These are phyloP conservation scores for Quambalaria eucalypti DNA, from an alignment of 1,284 basidiomycete species.

Conservation along the genomic window DNA sequence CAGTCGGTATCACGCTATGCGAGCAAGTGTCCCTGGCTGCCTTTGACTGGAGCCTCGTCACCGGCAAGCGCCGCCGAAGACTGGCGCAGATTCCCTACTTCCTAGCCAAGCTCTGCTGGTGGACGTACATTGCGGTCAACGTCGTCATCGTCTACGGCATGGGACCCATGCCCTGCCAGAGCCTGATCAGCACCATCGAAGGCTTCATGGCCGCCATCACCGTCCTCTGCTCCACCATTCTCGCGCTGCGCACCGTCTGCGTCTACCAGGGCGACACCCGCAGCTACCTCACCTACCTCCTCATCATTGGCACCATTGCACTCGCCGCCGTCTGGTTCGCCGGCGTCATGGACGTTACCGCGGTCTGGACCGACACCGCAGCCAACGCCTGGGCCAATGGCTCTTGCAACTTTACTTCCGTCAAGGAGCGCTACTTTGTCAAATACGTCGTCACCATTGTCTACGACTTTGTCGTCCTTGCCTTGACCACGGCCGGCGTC, in stretches of 20 bases:
- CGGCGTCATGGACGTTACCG: neutral
- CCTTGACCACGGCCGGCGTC: conserved; percentile 26
- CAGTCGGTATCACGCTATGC: neutral
- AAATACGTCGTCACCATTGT: conserved; percentile 12
- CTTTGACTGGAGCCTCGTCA: conserved; percentile 8
- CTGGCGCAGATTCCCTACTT: conserved; percentile 10
- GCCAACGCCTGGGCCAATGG: neutral
- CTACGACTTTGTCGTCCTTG: conserved; percentile 12
- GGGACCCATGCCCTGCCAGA: too few relatives aligned
- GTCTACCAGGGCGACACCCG: conserved; percentile 5
- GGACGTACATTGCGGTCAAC: conserved; percentile 2
- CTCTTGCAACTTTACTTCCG: conserved; percentile 1
- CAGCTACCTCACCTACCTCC: neutral
- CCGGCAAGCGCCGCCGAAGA: conserved; percentile 4
- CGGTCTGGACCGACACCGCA: neutral
- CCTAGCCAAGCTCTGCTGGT: conserved; percentile 6
- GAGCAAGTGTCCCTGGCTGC: neutral
- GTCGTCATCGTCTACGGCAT: neutral
- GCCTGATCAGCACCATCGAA: conserved; percentile 6
- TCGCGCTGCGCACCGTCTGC: conserved; percentile 12
- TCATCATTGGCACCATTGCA: neutral
- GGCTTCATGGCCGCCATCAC: conserved; percentile 8
- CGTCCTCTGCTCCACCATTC: conserved; percentile 5
- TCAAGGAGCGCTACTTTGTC: conserved; percentile 5
- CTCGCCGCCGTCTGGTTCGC: neutral